Base-by-base conservation (phyloP, 2,329 filamentous ascomycete genomes). In the Penicillium sp. region DNA sequence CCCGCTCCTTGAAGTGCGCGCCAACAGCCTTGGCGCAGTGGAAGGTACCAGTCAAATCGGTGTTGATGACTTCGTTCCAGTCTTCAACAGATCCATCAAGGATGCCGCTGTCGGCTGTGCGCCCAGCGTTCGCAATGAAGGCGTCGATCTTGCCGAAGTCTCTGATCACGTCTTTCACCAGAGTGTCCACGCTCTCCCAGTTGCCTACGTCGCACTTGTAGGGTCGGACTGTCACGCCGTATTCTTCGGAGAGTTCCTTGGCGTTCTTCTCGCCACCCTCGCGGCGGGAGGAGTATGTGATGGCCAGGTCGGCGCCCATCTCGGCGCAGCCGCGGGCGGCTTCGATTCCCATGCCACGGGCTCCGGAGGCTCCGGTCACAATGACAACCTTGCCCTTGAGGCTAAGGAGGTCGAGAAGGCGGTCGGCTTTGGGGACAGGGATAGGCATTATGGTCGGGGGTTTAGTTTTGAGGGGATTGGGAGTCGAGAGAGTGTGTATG, bases 21-120 rank as follows among this genome's bases (percentile, higher is more conserved):
- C 92, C 92, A n/a, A 91, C 90, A 21, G 91, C 91, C 79, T 93
- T 90, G 27, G 91, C 91, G 61, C 91, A 95, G 83, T 92, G 85
- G 76, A 91, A 90, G 29, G 83, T 86, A 13, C 92, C 92, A n/a
- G 87, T 94, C 65, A 96, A 82, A 75, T 97, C 95, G 69, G 93
- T 87, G 67, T 89, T 84, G 74, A 96, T 82, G 80, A 96, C 90
- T 74, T 86, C 84, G 71, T 92, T 86, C 71, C 86, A 85, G 70
- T 91, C 89, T 69, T 87, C 81, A 23, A 89, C 85, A 25, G 84
- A 83, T 70, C 85, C 85, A 61, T 91, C 88, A 48, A 90, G 79
- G 69, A 90, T 81, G 57, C 87, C 88, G 54, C 77, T 78, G 76
- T 87, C 82, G 64, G 88, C 87, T 6, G 88, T 90, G 60, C 85